Percentiles rank a stretch among this genome's conserved stretches.
phyloP scores from a whole-genome alignment of 768 basidiomycete species.

The Boletus rufocinnamomeus region DNA sequence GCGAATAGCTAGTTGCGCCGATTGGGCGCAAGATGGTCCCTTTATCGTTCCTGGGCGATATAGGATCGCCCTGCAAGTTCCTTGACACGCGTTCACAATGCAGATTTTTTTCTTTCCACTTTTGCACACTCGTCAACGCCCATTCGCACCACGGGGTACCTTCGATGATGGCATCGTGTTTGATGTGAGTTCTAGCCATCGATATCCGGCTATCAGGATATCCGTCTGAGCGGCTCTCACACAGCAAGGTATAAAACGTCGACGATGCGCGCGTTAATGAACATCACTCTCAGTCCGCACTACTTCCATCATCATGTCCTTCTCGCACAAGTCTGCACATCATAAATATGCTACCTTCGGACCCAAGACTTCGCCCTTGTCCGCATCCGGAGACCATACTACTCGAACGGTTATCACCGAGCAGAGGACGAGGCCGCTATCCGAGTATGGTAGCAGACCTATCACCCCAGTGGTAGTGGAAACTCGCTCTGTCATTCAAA shows the following conservation, averaged over 20 bases:
- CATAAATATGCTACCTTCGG: constrained; percentile 11
- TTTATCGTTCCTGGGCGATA: background rate
- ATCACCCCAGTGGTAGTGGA: constrained; percentile 18
- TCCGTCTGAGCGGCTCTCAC: background rate
- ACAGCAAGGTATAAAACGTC: constrained; percentile 17
- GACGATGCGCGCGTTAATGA: background rate
- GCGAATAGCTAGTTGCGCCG: background rate
- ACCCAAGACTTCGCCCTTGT: constrained; percentile 16
- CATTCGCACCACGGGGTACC: background rate
- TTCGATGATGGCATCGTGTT: constrained; percentile 21
- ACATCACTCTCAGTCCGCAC: background rate
- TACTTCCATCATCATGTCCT: constrained; percentile 20
- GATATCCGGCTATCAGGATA: constrained; percentile 2
- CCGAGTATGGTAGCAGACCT: constrained; percentile 23
- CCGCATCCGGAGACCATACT: constrained; percentile 12
- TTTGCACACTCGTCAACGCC: constrained; percentile 11
- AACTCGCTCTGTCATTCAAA: constrained; percentile 20
- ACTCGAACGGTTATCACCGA: constrained; percentile 8
- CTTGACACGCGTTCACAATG: constrained; percentile 5
- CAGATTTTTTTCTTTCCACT: constrained; percentile 6
- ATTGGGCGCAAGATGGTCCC: background rate
- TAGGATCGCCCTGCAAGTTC: background rate
- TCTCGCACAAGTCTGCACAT: constrained; percentile 10
- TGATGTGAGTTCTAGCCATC: background rate
- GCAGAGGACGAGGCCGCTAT: constrained; percentile 18